Evolutionary conservation across 2,329 filamentous ascomycete genomes (phyloP), one percentile per base, ranked within the genome.

Genomic region (Scedosporium apiospermum): DNA sequence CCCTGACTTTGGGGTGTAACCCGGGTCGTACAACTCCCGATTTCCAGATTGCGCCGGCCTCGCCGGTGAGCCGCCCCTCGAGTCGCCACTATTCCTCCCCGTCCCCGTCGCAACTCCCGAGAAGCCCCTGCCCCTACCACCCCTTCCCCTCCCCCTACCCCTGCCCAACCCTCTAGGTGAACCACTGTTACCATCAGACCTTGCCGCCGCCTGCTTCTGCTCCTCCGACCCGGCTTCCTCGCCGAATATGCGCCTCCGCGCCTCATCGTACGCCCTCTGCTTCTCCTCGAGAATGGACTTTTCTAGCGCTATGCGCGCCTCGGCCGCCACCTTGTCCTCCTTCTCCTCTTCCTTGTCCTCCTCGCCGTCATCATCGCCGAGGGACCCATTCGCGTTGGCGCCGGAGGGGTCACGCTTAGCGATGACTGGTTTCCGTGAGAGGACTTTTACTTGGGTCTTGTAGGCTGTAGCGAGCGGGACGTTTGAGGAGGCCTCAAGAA

Each of bases 191-290:
- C 34, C 80, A 72, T n/a, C 75, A 69, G 67, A 72, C 74, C 62
- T 77, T 74, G 2, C 76, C 79, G 6, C 80, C 74, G 21, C 82
- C 75, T 6, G 49, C 58, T 57, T 18, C n/a, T 59, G 58, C 12
- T 57, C 23, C 12, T 44, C 63, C 23, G 21, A 65, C 34, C 53
- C 61, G 27, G 70, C 69, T 4, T 63, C 49, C 34, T 84, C 85
- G 21, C 92, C 92, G 73, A 97, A 93, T 62, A 97, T 88, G 72
- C 92, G 89, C 68, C 93, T 91, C 34, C 93, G 83, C 5, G 88
- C 90, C 76, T 96, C 92, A 65, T 96, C 90, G 72, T 97, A 97
- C 65, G 89, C 89, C 63, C 87, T 87, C 77, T 96, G 90, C 77
- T 95, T 96, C 76, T 96, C 92, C 71, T 96, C 92, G 9, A 87